Evolutionary conservation across 257 asterid species (phyloP).

Genomic region (Nicotiana knightiana): DNA sequence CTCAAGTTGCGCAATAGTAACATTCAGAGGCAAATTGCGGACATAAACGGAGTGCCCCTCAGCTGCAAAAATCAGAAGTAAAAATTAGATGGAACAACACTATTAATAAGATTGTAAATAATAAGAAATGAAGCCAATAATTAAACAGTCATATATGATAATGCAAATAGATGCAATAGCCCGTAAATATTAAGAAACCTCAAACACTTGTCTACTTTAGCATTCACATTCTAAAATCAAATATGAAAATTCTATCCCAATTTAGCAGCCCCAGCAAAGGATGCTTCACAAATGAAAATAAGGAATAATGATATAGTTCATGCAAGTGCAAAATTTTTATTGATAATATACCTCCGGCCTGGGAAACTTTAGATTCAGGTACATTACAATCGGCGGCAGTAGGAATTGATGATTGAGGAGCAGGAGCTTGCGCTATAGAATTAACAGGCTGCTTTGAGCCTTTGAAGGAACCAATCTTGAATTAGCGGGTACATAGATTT

Average conservation of each 20-base stretch:
- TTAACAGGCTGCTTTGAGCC: constrained; percentile 1
- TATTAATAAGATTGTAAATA: background rate
- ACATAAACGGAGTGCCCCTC: constrained; percentile 9
- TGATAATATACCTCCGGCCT: constrained; percentile 6
- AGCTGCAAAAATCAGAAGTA: background rate
- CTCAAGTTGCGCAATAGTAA: constrained; percentile 8
- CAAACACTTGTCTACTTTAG: background rate
- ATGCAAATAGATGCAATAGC: background rate
- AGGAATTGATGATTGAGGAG: background rate
- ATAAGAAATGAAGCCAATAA: background rate
- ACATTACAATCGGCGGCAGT: background rate
- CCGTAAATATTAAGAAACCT: background rate
- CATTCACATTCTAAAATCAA: background rate
- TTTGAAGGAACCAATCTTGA: background rate
- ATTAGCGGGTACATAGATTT: constrained; percentile 6
- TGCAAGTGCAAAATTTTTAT: background rate
- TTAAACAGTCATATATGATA: background rate
- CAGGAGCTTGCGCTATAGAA: background rate
- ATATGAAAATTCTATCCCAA: background rate
- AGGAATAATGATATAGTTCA: background rate
- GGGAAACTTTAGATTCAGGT: constrained; percentile 5
- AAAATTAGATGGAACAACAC: background rate
- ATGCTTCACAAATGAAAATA: background rate
- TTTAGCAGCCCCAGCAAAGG: background rate
- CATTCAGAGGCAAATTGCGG: constrained; percentile 8